phyloP scores from a whole-genome alignment of 352 stramenopile species.

The Phytophthora melonis region DNA sequence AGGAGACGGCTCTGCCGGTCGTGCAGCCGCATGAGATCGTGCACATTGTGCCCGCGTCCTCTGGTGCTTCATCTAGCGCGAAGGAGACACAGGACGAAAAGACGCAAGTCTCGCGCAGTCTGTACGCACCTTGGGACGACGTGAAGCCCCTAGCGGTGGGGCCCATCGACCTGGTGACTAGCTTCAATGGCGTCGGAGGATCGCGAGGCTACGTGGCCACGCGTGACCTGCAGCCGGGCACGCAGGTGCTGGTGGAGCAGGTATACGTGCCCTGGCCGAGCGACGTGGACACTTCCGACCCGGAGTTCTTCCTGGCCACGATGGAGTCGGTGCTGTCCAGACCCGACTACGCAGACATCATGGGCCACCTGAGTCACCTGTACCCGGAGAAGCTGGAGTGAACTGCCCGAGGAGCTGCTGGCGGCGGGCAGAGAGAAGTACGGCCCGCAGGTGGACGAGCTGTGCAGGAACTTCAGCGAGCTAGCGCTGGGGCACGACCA shows the following conservation, averaged over 20 bases:
- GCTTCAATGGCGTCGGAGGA: slow-evolving; percentile 71
- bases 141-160: slow-evolving; percentile 83
- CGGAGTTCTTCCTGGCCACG: slow-evolving; percentile 90
- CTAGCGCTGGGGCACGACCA: slow-evolving; percentile 66
- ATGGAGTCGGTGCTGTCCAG: slow-evolving; percentile 85
- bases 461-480: slow-evolving; percentile 59
- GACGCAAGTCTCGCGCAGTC: slow-evolving; percentile 34
- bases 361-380: slow-evolving; percentile 84
- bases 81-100: slow-evolving; percentile 14
- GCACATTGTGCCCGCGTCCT: slow-evolving; percentile 18
- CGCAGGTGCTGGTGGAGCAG: slow-evolving; percentile 91
- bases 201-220: slow-evolving; percentile 90
- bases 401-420: slow-evolving; percentile 69
- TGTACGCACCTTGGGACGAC: slow-evolving; percentile 82
- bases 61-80: neutral
- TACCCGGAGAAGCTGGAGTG: slow-evolving; percentile 84
- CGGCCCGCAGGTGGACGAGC: slow-evolving; percentile 55
- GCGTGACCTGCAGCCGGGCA: slow-evolving; percentile 84
- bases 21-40: slow-evolving; percentile 38
- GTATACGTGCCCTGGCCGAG: slow-evolving; percentile 91
- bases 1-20: slow-evolving; percentile 31
- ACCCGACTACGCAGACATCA: slow-evolving; percentile 71
- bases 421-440: slow-evolving; percentile 67
- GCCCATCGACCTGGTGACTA: slow-evolving; percentile 74
- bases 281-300: slow-evolving; percentile 81